Evolutionary conservation across 306 rosid species (phyloP), one percentile per base, ranked within the genome.

Genomic region (Pachyrhizus erosus): DNA sequence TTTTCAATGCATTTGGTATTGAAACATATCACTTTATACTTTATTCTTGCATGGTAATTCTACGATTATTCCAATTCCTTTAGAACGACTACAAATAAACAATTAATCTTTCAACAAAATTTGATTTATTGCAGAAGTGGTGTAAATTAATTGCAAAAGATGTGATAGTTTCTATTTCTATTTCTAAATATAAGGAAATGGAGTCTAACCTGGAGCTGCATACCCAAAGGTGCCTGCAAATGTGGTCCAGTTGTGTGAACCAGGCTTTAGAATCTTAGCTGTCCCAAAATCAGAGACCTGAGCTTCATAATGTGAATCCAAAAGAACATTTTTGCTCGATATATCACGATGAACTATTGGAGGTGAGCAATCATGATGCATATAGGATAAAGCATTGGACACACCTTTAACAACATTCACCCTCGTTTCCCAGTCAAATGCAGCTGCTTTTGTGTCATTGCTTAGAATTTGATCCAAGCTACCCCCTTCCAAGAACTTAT

Each of bases 301-400:
- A 24, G 80, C 70, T 64, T 81, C 80, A 26, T 81, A 49, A 11
- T 55, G 73, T 39, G 20, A 12, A 65, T 81, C 85, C 20, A 81
- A 26, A 65, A 81, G 85, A 37, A 81, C 29, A 74, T 81, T 81
- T 60, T 73, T 81, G 57, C 85, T 81, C 2, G 85, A 81, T 81
- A 81, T 51, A 58, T 81, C 85, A 2, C 85, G 70, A 8, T 81
- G 80, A 65, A 81, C 23, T 34, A 81, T 74, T 2, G 85, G 76
- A 34, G 85, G 80, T n/a, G 15, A 23, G 60, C 80, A 74, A 5
- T 51, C 80, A 26, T 73, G 84, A 54, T 73, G 78, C 33, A 73
- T 31, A 11, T 73, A 73, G 3, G 48, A 52, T 20, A 79, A 78
- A 39, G 87, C 83, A 73, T 78, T 21, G 5, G 87, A 76, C 5